Evolutionary conservation across 495 filamentous ascomycete genomes (phyloP).

Genomic region (Eremomyces bilateralis): DNA sequence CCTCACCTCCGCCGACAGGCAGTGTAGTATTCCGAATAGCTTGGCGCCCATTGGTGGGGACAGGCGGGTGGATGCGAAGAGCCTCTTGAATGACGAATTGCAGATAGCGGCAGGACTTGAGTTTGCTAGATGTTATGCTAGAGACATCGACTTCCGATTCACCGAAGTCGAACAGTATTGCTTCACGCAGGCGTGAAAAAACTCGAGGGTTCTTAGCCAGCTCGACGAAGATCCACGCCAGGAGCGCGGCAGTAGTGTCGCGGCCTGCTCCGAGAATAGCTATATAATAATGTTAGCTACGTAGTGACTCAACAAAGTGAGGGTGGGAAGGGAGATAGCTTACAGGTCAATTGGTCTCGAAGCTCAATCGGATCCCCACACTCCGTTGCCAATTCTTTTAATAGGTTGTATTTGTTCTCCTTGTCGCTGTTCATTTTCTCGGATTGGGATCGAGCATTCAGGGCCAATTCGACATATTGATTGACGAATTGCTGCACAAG

Average conservation of each 20-base stretch:
- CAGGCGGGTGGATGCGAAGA: slow-evolving; percentile 28
- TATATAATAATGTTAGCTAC: too few relatives aligned
- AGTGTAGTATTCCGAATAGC: slow-evolving; percentile 26
- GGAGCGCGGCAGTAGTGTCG: slow-evolving; percentile 16
- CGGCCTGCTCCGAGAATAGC: slow-evolving; percentile 16
- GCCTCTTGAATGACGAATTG: slow-evolving; percentile 9
- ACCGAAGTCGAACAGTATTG: slow-evolving; percentile 6
- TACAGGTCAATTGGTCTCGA: slow-evolving; percentile 19
- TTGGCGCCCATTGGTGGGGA: slow-evolving; percentile 27
- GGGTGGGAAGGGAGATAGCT: too few relatives aligned
- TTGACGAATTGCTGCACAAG: slow-evolving; percentile 22
- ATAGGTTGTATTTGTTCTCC: slow-evolving; percentile 17
- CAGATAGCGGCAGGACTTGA: slow-evolving; percentile 8
- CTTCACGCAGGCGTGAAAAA: neutral
- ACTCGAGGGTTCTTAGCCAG: slow-evolving; percentile 5
- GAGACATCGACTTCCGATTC: neutral
- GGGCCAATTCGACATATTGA: slow-evolving; percentile 20
- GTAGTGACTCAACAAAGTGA: too few relatives aligned
- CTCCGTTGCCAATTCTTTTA: slow-evolving; percentile 19
- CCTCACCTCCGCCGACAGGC: slow-evolving; percentile 15
- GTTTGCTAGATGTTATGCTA: slow-evolving; percentile 2
- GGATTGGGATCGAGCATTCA: slow-evolving; percentile 29
- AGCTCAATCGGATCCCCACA: slow-evolving; percentile 15
- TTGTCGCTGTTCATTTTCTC: slow-evolving; percentile 18
- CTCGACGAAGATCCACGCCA: slow-evolving; percentile 12